Percentiles rank a stretch among this genome's conserved stretches.
Evolutionary conservation across 179 eudicot genomes (phyloP).

Genomic region (Kewa caespitosa): DNA sequence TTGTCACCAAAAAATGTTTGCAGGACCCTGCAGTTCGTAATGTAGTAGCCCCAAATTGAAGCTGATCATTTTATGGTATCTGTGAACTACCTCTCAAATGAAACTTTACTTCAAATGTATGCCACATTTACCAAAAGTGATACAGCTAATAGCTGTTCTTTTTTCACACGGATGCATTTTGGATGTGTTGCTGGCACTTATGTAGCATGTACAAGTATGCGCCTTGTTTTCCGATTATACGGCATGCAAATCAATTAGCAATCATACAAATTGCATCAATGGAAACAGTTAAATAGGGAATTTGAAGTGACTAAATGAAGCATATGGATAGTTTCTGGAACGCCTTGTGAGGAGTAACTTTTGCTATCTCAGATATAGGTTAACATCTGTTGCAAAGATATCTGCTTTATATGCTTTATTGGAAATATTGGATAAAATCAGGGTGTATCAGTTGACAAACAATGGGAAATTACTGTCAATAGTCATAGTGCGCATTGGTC

Average conservation of each 20-base stretch:
- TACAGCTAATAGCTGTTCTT: background rate
- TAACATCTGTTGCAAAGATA: background rate
- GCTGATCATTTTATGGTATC: background rate
- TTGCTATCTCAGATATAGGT: background rate
- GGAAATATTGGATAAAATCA: constrained; percentile 4
- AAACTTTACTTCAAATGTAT: background rate
- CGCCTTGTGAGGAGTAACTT: background rate
- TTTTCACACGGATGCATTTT: background rate
- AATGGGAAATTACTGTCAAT: background rate
- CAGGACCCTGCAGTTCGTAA: background rate
- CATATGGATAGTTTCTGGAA: too few species aligned
- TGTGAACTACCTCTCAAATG: background rate
- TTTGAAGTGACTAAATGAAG: too few species aligned
- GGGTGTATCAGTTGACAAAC: background rate
- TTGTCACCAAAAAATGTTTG: background rate
- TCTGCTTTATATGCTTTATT: background rate
- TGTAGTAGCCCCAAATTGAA: background rate
- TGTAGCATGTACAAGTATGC: background rate
- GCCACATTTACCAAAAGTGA: background rate
- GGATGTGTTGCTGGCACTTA: background rate
- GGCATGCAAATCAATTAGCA: background rate
- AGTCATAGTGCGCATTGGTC: too few species aligned
- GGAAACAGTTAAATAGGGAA: background rate
- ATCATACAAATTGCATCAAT: background rate
- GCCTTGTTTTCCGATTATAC: background rate